phyloP scores from a whole-genome alignment of 129 eudicot species.

The Scalesia atractyloides region DNA sequence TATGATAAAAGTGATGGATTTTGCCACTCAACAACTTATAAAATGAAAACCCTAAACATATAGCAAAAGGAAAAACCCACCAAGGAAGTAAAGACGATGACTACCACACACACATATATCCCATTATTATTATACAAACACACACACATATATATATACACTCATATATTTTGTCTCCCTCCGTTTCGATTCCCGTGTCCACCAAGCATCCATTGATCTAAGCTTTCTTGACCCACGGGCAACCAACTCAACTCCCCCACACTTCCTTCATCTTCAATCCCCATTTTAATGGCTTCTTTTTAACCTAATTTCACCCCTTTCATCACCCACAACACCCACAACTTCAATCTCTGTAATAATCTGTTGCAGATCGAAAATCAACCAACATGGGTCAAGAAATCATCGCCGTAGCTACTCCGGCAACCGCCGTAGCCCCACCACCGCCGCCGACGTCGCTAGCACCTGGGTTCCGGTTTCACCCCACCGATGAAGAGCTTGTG shows the following conservation, averaged over 20 bases:
- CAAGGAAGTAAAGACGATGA: conserved; percentile 33
- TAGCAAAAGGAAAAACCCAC: conserved; percentile 28
- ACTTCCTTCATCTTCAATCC: conserved; percentile 45
- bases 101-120: conserved; percentile 20
- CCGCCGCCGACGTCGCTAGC: conserved; percentile 64
- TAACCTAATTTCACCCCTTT: conserved; percentile 20
- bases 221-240: conserved; percentile 63
- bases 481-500: conserved; percentile 86
- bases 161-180: background rate
- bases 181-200: conserved; percentile 84
- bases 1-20: background rate
- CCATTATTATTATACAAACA: background rate
- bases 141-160: background rate
- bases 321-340: background rate
- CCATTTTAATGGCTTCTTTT: conserved; percentile 23
- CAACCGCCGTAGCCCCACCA: conserved; percentile 29
- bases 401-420: conserved; percentile 28
- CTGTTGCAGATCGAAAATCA: conserved; percentile 22
- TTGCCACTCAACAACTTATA: background rate
- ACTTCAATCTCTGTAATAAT: conserved; percentile 16
- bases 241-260: conserved; percentile 13
- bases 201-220: conserved; percentile 63
- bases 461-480: conserved; percentile 92
- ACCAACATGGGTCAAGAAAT: conserved; percentile 53
- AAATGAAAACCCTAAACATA: conserved; percentile 6